phyloP scores from a whole-genome alignment of 768 basidiomycete genomes.

The Boletus subcaerulescens region DNA sequence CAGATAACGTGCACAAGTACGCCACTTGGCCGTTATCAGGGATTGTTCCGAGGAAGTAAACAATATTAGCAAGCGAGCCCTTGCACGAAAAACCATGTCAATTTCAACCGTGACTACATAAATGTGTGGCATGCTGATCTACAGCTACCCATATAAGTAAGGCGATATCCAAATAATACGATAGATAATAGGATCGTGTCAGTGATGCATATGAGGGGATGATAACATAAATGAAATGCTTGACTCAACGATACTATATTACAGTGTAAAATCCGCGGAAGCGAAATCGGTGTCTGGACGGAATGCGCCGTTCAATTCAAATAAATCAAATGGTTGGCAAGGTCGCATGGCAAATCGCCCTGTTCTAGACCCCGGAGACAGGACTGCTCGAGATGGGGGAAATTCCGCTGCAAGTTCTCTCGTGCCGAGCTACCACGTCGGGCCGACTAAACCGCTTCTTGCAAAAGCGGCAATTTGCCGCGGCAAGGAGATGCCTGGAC shows the following conservation, averaged over 20 bases:
- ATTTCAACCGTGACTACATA: not conserved
- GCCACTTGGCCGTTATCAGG: not conserved
- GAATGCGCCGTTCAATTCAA: not conserved
- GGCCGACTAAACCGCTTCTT: conserved; percentile 25
- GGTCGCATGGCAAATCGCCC: not conserved
- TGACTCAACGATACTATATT: conserved; percentile 6
- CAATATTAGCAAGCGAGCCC: not conserved
- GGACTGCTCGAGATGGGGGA: not conserved
- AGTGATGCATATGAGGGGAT: conserved; percentile 1
- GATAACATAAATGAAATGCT: conserved; percentile 11
- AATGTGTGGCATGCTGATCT: not conserved
- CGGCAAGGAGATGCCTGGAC: conserved; percentile 25
- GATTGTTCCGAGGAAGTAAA: not conserved
- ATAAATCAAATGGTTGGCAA: not conserved
- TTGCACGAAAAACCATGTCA: not conserved
- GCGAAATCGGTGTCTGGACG: not conserved
- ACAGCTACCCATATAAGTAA: not conserved
- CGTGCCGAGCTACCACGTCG: conserved; percentile 27
- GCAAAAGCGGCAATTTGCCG: conserved; percentile 23
- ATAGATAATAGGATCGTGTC: conserved; percentile 3
- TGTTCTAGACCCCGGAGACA: not conserved
- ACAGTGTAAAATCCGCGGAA: conserved; percentile 1
- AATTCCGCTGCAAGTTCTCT: conserved; percentile 17
- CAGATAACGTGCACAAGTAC: not conserved
- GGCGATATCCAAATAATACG: not conserved